Evolutionary conservation across 352 stramenopile genomes (phyloP), one percentile per base, ranked within the genome.

Genomic region (Thalassiosira mediterranea): DNA sequence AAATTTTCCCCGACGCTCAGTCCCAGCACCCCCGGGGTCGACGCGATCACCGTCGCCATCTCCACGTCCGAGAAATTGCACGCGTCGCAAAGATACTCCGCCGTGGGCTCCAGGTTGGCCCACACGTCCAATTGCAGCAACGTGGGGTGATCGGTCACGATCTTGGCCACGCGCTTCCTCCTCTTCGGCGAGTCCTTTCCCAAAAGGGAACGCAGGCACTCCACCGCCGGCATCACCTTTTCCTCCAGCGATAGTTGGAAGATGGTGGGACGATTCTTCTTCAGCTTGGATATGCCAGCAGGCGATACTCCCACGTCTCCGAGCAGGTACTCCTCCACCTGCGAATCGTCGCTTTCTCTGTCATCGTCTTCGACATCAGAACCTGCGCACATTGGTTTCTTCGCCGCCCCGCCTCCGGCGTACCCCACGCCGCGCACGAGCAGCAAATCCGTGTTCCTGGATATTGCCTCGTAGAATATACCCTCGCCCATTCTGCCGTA

Each of bases 1-100:
- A 92, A 66, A 64, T 92, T 92, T 10, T 79, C 60, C 32, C 78
- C 58, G 0, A 92, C 42, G 0, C 73, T 85, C 8, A 92, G 42
- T n/a, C 72, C 65, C 25, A 92, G 52, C 34, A 92, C 29, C 3
- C 56, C 68, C 32, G 66, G 76, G 28, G 52, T 77, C 2, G 58
- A 62, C 37, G 74, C 48, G 29, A 91, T 53, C 8, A 91, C 19
- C 10, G 29, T 51, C 3, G 71, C 56, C 1, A 87, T 25, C 13
- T 85, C 70, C 11, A 34, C 48, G 1, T 72, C 47, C 26, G 47
- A 62, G 28, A 89, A 61, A 3, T 77, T 11, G 48, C 79, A 88
- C 8, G 37, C 59, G 21, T 63, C 34, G 4, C 52, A 15, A 10
- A 92, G 49, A 63, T 86, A 91, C 52, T 72, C n/a, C 26, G 84